Evolutionary conservation across 257 asterid genomes (phyloP).

Genomic region (Cruciata laevipes): DNA sequence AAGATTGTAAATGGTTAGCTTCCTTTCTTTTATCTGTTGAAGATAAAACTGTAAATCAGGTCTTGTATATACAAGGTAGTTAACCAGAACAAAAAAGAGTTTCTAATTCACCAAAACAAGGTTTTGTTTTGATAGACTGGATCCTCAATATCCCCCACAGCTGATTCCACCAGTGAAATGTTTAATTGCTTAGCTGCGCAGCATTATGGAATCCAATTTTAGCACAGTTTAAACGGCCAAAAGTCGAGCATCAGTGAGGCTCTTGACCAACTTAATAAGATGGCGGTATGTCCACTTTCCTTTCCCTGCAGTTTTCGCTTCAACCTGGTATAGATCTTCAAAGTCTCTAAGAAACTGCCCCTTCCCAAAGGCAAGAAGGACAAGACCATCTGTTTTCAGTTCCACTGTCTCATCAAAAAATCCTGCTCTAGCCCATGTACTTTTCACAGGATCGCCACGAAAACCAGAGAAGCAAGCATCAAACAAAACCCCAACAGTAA

Average conservation of each 20-base stretch:
- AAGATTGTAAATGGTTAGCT: neutral
- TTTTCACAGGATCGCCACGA: conserved; percentile 20
- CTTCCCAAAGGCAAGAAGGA: conserved; percentile 28
- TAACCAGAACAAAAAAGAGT: neutral
- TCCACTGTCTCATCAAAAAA: conserved; percentile 16
- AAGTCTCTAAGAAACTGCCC: conserved; percentile 21
- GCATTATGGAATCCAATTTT: neutral
- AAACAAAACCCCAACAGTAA: conserved; percentile 25
- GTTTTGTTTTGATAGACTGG: neutral
- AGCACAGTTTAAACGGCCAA: neutral
- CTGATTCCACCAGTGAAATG: neutral
- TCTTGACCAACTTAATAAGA: conserved; percentile 17
- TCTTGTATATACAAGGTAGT: neutral
- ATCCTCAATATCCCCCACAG: neutral
- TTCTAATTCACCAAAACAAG: neutral
- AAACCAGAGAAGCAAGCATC: conserved; percentile 26
- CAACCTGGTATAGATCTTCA: conserved; percentile 15
- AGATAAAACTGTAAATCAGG: neutral
- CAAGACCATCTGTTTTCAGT: conserved; percentile 25
- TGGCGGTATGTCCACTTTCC: conserved; percentile 19
- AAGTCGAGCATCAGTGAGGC: conserved; percentile 5
- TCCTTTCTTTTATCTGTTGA: neutral
- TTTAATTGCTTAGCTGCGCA: neutral
- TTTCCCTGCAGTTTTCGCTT: neutral
- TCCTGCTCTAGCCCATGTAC: conserved; percentile 23